Percentiles rank a stretch among this genome's conserved stretches.
Evolutionary conservation across 257 asterid genomes (phyloP).

Genomic region (Lithospermum erythrorhizon): DNA sequence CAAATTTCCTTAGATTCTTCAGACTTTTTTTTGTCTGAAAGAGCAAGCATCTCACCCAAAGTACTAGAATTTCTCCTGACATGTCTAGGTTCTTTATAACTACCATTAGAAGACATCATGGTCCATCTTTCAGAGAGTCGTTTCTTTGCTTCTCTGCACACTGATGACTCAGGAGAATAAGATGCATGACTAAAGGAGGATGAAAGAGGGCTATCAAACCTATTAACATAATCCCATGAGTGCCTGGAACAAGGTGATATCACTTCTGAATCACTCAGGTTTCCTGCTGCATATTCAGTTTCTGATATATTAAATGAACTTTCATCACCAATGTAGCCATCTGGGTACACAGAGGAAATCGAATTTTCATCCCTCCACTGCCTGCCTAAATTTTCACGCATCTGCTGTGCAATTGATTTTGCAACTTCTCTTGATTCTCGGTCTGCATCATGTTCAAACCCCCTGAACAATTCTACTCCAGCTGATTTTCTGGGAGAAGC

Average conservation of each 20-base stretch:
- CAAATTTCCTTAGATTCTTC: conserved; percentile 25
- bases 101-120: conserved; percentile 68
- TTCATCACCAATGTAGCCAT: conserved; percentile 80
- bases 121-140: conserved; percentile 98
- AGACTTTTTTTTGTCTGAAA: conserved; percentile 62
- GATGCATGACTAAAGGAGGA: conserved; percentile 81
- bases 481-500: conserved; percentile 36
- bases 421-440: conserved; percentile 78
- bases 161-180: conserved; percentile 92
- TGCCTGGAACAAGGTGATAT: conserved; percentile 81
- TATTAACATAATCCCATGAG: conserved; percentile 83
- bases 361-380: conserved; percentile 51
- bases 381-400: conserved; percentile 55
- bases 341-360: conserved; percentile 62
- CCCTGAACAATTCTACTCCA: conserved; percentile 33
- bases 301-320: conserved; percentile 83
- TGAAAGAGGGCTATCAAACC: conserved; percentile 76
- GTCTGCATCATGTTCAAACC: conserved; percentile 49
- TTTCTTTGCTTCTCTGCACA: conserved; percentile 90
- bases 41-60: conserved; percentile 97
- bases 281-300: conserved; percentile 50
- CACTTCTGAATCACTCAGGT: conserved; percentile 76
- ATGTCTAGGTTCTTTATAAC: conserved; percentile 57
- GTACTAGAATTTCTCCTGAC: conserved; percentile 68
- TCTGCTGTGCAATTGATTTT: conserved; percentile 53